A percentile compares a stretch with the other conserved stretches of the same genome.
phyloP scores from a whole-genome alignment of 192 early-diverging fungal species.

The Linnemannia elongata region DNA sequence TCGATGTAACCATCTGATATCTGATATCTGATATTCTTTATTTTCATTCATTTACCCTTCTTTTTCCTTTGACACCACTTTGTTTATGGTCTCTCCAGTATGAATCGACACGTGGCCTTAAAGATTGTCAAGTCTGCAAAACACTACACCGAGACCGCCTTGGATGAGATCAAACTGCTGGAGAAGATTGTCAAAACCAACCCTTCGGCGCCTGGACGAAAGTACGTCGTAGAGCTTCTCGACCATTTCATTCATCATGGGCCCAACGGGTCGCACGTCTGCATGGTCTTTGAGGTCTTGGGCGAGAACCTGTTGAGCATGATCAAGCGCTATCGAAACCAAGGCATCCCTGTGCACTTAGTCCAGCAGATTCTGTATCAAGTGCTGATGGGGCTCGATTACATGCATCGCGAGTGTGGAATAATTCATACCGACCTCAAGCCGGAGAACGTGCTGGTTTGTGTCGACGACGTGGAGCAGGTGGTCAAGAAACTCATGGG shows the following conservation, averaged over 20 bases:
- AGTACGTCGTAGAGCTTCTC: slow-evolving; percentile 87
- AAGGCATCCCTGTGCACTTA: slow-evolving; percentile 86
- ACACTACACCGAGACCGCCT: slow-evolving; percentile 95
- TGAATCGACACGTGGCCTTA: slow-evolving; percentile 88
- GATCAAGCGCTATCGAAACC: slow-evolving; percentile 84
- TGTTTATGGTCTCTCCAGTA: slow-evolving; percentile 36
- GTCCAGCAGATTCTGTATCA: slow-evolving; percentile 95
- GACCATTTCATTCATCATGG: slow-evolving; percentile 94
- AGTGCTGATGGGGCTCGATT: slow-evolving; percentile 92
- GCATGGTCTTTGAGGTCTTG: slow-evolving; percentile 98
- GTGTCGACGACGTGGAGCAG: slow-evolving; percentile 88
- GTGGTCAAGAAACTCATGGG: slow-evolving; percentile 67
- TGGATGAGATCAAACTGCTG: slow-evolving; percentile 96
- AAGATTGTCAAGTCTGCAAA: slow-evolving; percentile 97
- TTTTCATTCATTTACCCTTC: background rate
- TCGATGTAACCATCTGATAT: background rate
- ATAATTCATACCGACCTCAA: slow-evolving; percentile 99
- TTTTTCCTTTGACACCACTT: background rate
- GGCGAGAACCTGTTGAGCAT: slow-evolving; percentile 95
- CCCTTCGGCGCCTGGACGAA: slow-evolving; percentile 65
- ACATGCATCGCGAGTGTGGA: slow-evolving; percentile 92
- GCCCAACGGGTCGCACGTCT: slow-evolving; percentile 91
- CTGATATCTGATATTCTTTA: background rate
- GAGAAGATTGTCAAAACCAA: slow-evolving; percentile 82
- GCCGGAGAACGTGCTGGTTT: slow-evolving; percentile 97